Percentiles rank a stretch among this genome's conserved stretches.
These are phyloP conservation scores for Cinchona pubescens DNA, from an alignment of 257 asterid species.

Conservation along the genomic window DNA sequence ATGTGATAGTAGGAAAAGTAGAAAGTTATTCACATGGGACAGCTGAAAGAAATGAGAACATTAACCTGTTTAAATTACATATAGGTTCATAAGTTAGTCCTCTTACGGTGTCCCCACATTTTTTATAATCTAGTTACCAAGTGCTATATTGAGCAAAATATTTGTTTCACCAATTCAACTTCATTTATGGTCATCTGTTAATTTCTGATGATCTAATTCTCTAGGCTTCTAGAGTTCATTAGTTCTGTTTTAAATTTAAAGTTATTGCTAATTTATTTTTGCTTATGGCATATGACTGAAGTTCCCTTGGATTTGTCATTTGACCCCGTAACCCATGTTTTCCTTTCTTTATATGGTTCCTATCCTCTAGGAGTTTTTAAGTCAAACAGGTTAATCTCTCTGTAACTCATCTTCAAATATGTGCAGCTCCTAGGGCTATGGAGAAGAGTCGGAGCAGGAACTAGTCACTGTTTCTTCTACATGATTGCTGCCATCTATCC, in stretches of 20 bases:
- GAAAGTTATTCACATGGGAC: not conserved
- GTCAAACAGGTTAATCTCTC: constrained; percentile 5
- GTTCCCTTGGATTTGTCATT: not conserved
- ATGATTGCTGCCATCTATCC: constrained; percentile 31
- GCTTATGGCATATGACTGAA: not conserved
- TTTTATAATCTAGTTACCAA: not conserved
- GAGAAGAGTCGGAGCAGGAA: constrained; percentile 42
- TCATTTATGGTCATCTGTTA: not conserved
- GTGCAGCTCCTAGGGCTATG: constrained; percentile 50
- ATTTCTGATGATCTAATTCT: not conserved
- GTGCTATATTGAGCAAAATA: not conserved
- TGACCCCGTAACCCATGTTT: not conserved
- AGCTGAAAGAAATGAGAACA: not conserved
- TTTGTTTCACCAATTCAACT: not conserved
- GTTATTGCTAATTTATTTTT: not conserved
- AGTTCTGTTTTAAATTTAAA: not conserved
- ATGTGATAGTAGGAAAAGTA: too few relatives aligned
- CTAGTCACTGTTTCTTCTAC: constrained; percentile 25
- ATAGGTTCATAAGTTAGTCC: not conserved
- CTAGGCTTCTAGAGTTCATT: too few relatives aligned
- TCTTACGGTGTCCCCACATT: not conserved
- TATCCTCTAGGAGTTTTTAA: not conserved
- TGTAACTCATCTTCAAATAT: constrained; percentile 9
- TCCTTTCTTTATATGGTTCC: too few relatives aligned
- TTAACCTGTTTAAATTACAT: too few relatives aligned